Base-by-base conservation (phyloP, 768 basidiomycete species). In the Naganishia kalamii region DNA sequence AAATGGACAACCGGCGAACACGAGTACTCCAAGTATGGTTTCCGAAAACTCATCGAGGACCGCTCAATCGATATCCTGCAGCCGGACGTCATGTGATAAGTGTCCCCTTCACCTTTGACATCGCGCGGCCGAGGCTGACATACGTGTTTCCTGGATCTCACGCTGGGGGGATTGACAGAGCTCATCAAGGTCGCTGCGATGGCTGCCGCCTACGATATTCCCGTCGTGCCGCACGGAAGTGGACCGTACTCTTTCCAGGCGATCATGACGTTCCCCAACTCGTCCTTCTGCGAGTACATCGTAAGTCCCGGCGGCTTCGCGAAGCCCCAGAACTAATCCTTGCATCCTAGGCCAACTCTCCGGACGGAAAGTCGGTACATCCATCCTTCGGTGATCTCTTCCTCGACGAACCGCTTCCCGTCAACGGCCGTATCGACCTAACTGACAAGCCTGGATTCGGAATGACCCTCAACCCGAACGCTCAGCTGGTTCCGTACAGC, bases 221-320 rank as follows among this genome's bases (percentile, higher is more conserved):
- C 81, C 27, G 80, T 82, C 48, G 80, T 82, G 19, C 81, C 81
- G 7, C 81, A 82, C 70, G 82, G 81, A 33, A 80, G 79, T 13
- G 81, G 82, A 12, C 80, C 80, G 27, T 83, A 83, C 75, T 80
- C 78, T 49, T 81, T 81, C 75, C 80, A 81, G 65, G 81, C 81
- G 40, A 80, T 81, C 70, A 79, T 81, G 70, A 75, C 77, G 17
- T 81, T 82, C 72, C 71, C 78, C 35, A 74, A 79, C 70, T 70
- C 71, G 12, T 73, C 75, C 21, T 80, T 79, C 74, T 78, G 74
- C 65, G 78, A 78, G 61, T 77, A 75, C 70, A 73, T 77, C 47
- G 54, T 57, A 40, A 10, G 54, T 57, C 23, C 13, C 5, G 19
- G n/a, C 54, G 11, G 29, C 19, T 65, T 67, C 67, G 68, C 73